Evolutionary conservation across 1,139 yeast genomes (phyloP).

Genomic region (Hyphopichia wangnamkhiaoensis): DNA sequence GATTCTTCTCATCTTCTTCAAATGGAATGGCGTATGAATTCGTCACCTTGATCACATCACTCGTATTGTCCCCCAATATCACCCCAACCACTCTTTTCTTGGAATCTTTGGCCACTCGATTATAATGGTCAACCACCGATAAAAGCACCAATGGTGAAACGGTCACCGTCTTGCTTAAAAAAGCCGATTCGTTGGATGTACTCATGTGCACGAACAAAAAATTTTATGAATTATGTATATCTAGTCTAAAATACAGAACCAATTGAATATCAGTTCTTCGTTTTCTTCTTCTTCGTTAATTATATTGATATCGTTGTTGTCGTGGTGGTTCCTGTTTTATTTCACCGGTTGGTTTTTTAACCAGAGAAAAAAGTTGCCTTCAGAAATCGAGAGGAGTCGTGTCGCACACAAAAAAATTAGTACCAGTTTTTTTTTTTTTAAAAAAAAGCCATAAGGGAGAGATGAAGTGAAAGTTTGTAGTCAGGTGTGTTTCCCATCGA

Average conservation of each 20-base stretch:
- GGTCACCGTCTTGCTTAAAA: conserved; percentile 64
- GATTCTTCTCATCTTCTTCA: conserved; percentile 92
- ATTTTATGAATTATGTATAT: too few species aligned
- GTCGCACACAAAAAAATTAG: not conserved
- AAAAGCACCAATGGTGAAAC: conserved; percentile 95
- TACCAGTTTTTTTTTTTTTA: too few species aligned
- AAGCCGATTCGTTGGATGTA: conserved; percentile 31
- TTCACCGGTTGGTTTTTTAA: too few species aligned
- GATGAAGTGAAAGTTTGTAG: not conserved
- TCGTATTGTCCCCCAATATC: conserved; percentile 75
- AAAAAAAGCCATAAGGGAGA: not conserved
- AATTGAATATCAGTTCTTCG: too few species aligned
- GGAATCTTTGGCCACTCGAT: conserved; percentile 68
- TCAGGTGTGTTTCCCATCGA: not conserved
- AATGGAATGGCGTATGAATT: conserved; percentile 89
- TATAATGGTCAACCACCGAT: conserved; percentile 94
- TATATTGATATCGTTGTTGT: too few species aligned
- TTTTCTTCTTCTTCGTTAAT: too few species aligned
- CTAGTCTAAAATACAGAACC: too few species aligned
- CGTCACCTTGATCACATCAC: conserved; percentile 62
- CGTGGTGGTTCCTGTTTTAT: too few species aligned
- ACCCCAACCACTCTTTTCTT: conserved; percentile 93
- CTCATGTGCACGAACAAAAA: too few species aligned
- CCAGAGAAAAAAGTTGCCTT: too few species aligned
- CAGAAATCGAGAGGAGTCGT: not conserved